A percentile compares a stretch with the other conserved stretches of the same genome.
Evolutionary conservation across 306 rosid genomes (phyloP).

Genomic region (Arachis stenosperma): DNA sequence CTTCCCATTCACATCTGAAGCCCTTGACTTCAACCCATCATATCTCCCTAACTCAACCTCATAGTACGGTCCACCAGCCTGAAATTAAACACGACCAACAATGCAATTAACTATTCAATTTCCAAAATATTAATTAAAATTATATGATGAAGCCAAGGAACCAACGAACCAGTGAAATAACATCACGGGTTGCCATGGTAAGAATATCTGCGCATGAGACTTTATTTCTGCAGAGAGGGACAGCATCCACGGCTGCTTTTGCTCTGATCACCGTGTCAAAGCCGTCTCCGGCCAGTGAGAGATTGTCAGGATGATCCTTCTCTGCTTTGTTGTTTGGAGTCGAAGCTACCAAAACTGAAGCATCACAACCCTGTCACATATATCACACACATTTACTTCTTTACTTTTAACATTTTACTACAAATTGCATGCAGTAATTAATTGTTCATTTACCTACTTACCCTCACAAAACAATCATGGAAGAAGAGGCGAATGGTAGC

Average conservation of each 20-base stretch:
- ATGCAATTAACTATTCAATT: too few species aligned
- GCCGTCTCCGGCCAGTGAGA: constrained; percentile 87
- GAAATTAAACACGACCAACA: neutral
- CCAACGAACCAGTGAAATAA: constrained; percentile 58
- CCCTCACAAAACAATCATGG: constrained; percentile 91
- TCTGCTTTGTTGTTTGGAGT: constrained; percentile 62
- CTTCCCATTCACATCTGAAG: constrained; percentile 61
- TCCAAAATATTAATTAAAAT: neutral
- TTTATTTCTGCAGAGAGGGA: constrained; percentile 62
- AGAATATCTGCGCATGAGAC: constrained; percentile 91
- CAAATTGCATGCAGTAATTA: neutral
- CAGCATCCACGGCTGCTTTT: constrained; percentile 76
- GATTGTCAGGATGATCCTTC: constrained; percentile 80
- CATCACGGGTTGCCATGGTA: constrained; percentile 82
- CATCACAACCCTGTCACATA: constrained; percentile 74
- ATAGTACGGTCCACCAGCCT: constrained; percentile 84
- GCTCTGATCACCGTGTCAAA: constrained; percentile 82
- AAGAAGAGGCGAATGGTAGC: constrained; percentile 91
- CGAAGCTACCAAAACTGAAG: constrained; percentile 58
- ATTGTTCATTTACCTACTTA: constrained; percentile 29
- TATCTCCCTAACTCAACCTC: constrained; percentile 79
- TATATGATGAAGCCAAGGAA: too few species aligned
- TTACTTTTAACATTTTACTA: neutral
- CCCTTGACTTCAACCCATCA: constrained; percentile 66
- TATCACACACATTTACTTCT: neutral